Conservation (phyloP, 495 filamentous ascomycete species). For the Emericellopsis terricola region DNA sequence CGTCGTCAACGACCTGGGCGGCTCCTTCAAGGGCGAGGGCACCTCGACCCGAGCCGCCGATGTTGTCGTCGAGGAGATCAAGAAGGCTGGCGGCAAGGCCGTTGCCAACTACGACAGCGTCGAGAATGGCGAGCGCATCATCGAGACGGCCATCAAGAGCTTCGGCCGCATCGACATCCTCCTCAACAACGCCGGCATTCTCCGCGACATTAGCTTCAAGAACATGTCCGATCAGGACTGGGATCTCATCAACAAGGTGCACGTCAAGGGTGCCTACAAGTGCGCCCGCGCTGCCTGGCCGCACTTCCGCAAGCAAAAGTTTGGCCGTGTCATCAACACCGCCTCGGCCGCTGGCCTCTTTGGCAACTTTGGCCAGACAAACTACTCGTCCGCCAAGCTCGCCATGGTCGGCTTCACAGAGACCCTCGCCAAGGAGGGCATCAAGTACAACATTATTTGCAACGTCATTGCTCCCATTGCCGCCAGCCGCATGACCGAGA, state of each 20-base stretch:
- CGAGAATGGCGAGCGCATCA: constrained; percentile 84
- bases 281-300: constrained; percentile 94
- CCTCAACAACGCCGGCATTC: constrained; percentile 95
- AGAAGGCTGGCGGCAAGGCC: constrained; percentile 80
- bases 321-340: constrained; percentile 89
- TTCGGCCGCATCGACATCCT: constrained; percentile 91
- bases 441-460: constrained; percentile 93
- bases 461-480: constrained; percentile 96
- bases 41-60: constrained; percentile 80
- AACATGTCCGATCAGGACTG: constrained; percentile 97
- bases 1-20: constrained; percentile 93
- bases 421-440: constrained; percentile 91
- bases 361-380: constrained; percentile 88
- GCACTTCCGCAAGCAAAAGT: constrained; percentile 97
- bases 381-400: constrained; percentile 95
- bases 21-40: constrained; percentile 88
- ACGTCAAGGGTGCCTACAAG: constrained; percentile 94
- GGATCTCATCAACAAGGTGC: constrained; percentile 86
- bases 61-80: constrained; percentile 90
- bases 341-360: constrained; percentile 90
- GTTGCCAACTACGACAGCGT: constrained; percentile 98
- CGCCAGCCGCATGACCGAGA: constrained; percentile 92
- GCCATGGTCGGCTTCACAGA: constrained; percentile 96
- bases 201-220: constrained; percentile 94
- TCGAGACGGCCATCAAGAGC: constrained; percentile 83